A percentile compares a stretch with the other conserved stretches of the same genome.
These are phyloP conservation scores for Leishmania major DNA, from an alignment of 208 protist species.

Conservation along the genomic window DNA sequence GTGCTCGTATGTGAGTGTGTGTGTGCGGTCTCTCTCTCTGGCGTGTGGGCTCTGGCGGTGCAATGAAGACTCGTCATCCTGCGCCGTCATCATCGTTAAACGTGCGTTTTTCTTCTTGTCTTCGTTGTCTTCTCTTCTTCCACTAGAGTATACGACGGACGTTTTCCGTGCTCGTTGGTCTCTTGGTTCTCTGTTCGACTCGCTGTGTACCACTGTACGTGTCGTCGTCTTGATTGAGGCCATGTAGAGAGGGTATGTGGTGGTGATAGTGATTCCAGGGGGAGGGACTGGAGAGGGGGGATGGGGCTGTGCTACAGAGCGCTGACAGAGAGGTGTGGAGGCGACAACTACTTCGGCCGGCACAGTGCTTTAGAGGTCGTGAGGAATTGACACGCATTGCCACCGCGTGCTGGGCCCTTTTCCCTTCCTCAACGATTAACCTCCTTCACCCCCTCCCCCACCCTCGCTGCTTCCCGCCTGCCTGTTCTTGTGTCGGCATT, in stretches of 20 bases:
- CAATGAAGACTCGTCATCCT: not conserved
- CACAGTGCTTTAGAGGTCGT: not conserved
- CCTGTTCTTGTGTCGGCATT: not conserved
- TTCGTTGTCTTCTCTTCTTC: not conserved
- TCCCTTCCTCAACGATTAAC: not conserved
- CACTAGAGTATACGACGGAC: slow-evolving; percentile 1
- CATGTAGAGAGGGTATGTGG: not conserved
- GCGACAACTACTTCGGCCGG: not conserved
- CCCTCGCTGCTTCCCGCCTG: too few species aligned
- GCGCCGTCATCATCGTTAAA: not conserved
- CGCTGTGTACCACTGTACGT: slow-evolving; percentile 8
- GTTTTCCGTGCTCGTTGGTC: not conserved
- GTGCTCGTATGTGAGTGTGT: not conserved
- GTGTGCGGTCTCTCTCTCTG: not conserved
- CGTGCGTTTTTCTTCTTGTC: not conserved
- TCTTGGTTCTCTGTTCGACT: not conserved
- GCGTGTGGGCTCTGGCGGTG: not conserved
- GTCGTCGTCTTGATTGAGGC: not conserved
- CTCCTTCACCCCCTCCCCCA: not conserved
- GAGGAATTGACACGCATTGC: not conserved
- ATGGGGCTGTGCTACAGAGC: not conserved
- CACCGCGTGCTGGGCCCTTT: not conserved
- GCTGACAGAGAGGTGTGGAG: not conserved
- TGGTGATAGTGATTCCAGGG: not conserved
- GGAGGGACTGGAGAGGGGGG: not conserved